Evolutionary conservation across 306 rosid genomes (phyloP), one percentile per base, ranked within the genome.

Genomic region (Nissolia schottii): DNA sequence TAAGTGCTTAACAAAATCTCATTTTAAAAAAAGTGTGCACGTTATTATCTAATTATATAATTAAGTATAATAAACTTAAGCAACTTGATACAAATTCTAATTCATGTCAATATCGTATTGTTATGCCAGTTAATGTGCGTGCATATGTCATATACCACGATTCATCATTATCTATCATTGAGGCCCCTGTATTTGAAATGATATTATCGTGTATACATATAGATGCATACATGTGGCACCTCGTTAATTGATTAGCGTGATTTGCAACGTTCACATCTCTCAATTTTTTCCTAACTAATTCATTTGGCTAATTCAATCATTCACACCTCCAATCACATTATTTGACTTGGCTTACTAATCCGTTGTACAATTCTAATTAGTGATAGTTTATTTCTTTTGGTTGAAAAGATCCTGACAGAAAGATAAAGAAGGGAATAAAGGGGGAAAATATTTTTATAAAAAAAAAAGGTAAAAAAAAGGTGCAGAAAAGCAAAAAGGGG

Each of bases 101-200:
- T n/a, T n/a, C n/a, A n/a, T 74, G 46, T 38, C 58, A 24, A 22
- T 62, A 49, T 12, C 7, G 4, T 20, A 23, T 67, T 46, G 25
- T 60, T 56, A 15, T 76, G 40, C n/a, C 70, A 67, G 71, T 70
- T 70, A 55, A 43, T 61, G 28, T 57, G n/a, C n/a, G 74, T 64
- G 2, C 14, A 43, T n/a, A n/a, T 24, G 60, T 59, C 62, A 72
- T 45, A 8, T 77, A 29, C 38, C 67, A 75, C 34, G 0, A 23
- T 60, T 23, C 9, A 9, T 66, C 50, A 23, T 19, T 28, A 4
- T n/a, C n/a, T 20, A 65, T 58, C 23, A 37, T 58, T 58, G 40
- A 40, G 3, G 3, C 37, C 16, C 16, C 15, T 19, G 3, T 28
- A 7, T 28, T 40, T 28, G 57, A 18, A 1, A 7, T 51, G 56